Base-by-base conservation (phyloP, 495 filamentous ascomycete genomes). In the Neurospora sp. region DNA sequence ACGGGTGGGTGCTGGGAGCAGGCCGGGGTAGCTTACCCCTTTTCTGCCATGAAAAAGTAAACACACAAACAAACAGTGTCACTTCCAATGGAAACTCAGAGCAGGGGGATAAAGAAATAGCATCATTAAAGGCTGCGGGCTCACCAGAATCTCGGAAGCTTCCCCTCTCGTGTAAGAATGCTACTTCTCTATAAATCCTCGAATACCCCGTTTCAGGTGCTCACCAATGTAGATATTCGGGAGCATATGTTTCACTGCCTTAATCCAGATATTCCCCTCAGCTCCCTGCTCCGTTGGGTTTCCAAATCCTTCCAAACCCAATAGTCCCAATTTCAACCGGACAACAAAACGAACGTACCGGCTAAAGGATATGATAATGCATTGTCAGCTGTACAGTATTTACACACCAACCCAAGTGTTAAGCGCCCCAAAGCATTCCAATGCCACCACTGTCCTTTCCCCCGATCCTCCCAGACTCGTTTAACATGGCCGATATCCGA, bases 311-410 rank as follows among this genome's bases (percentile, higher is more conserved):
- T 12, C 54, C 23, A 16, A 35, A 9, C 14, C 20, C 54, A 27
- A 66, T 31, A 18, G 1, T 7, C 27, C 14, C 12, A 14, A 35
- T 18, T 18, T 16, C 35, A 2, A 37, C 27, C 54, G 27, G 54
- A 18, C 23, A 62, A 31, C 23, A 31, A 62, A 16, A 66, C 7
- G 27, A 18, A 66, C 12, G 23, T 18, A 12, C 27, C 27, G 54
- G 54, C 54, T 66, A 18, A 78, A 79, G 72, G 74, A 78, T 74
- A 80, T 70, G 69, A 80, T 72, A 71, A 79, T 74, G 80, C 77
- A 80, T 80, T 81, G 77, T 78, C 74, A 76, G 79, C 78, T 81
- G 77, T 81, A 81, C 80, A 82, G 72, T 82, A 82, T 82, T 81
- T 82, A 82, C 81, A 82, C 75, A 66, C 54, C 54, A 62, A 66